Evolutionary conservation across 805 yeast genomes (phyloP).

Genomic region (Metschnikowia reukaufii): DNA sequence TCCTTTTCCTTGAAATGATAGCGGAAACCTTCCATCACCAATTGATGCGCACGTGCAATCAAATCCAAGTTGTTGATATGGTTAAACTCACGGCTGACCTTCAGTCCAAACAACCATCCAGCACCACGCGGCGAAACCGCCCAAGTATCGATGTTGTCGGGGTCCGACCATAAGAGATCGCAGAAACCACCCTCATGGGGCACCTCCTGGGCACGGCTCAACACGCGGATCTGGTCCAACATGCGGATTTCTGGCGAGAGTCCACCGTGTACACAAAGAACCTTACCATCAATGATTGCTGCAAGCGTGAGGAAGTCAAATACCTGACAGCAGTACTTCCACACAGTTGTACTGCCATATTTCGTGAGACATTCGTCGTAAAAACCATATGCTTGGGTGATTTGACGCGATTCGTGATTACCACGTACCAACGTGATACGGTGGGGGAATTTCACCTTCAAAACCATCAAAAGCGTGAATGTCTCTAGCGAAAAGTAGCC

Average conservation of each 20-base stretch:
- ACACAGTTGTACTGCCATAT: conserved; percentile 91
- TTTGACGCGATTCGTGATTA: conserved; percentile 96
- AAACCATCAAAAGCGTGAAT: conserved; percentile 88
- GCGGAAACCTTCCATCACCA: conserved; percentile 97
- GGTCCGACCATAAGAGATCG: conserved; percentile 97
- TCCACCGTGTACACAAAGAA: conserved; percentile 96
- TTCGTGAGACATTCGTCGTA: conserved; percentile 93
- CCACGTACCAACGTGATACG: conserved; percentile 91
- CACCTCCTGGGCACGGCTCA: conserved; percentile 95
- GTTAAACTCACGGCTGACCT: conserved; percentile 93
- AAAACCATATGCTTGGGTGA: conserved; percentile 98
- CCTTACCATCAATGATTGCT: conserved; percentile 93
- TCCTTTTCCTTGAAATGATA: conserved; percentile 95
- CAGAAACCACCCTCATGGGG: conserved; percentile 99
- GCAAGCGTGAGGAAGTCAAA: conserved; percentile 92
- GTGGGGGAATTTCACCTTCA: conserved; percentile 84
- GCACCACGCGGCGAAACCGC: conserved; percentile 98
- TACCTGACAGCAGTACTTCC: conserved; percentile 96
- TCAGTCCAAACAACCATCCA: conserved; percentile 95
- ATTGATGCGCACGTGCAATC: conserved; percentile 95
- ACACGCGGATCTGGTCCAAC: conserved; percentile 93
- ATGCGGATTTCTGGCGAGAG: conserved; percentile 95
- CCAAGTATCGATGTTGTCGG: conserved; percentile 97
- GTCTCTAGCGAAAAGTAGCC: conserved; percentile 97
- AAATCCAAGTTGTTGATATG: conserved; percentile 86